Base-by-base conservation (phyloP, 345 rosid species). In the Gossypium arboreum region DNA sequence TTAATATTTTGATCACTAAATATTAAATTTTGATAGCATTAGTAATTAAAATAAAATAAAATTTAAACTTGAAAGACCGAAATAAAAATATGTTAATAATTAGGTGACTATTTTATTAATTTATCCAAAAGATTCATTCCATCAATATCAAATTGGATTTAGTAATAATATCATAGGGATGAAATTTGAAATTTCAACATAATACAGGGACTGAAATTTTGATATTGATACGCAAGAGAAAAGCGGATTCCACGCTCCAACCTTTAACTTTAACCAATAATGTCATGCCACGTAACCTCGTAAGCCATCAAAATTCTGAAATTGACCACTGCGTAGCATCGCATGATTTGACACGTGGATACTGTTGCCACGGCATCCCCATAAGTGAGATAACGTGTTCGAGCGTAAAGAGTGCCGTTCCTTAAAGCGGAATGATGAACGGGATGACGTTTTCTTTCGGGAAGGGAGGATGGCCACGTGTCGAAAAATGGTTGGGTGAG, bases 331-430 rank as follows among this genome's bases (percentile, higher is more conserved):
- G 24, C 5, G 29, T 59, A 72, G 48, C 39, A 5, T 44, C 7
- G 68, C 59, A 50, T 4, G 79, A 24, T 25, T 16, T 17, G 45
- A 76, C 54, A 62, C 65, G 57, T 69, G 60, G 65, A 47, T 20
- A 78, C 84, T 73, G 75, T 81, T 73, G 71, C 81, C 81, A 73
- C 25, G 71, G 44, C 66, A 77, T 72, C 75, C 27, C 22, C 1
- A 5, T 15, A 47, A 39, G 54, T 18, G 18, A 20, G 55, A 5
- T 65, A 45, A 65, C 71, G 54, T 58, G 76, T 57, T 34, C 66
- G 22, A 48, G 2, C 0, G 7, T 41, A 65, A n/a, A 56, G 61
- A 48, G 61, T 63, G 68, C 72, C 20, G 29, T n/a, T 48, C 13
- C 44, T 9, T 25, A 7, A 2, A 25, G 2, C 24, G 7, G 24